These are phyloP conservation scores for Backusella circina DNA, from an alignment of 192 early-diverging fungal species.

Conservation along the genomic window DNA sequence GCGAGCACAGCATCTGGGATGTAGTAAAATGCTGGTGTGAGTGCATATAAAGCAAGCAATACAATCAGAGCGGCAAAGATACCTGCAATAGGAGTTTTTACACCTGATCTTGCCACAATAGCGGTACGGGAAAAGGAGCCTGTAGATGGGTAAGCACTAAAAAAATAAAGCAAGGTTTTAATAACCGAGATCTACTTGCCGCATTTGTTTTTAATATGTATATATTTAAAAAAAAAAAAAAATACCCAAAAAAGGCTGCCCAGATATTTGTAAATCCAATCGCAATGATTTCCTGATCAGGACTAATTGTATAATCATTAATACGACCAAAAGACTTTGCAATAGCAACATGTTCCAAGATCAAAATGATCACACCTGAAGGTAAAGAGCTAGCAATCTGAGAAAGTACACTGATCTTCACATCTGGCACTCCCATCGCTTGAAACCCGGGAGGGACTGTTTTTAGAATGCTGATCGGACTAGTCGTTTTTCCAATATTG, in stretches of 20 bases:
- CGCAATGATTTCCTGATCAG: slow-evolving; percentile 89
- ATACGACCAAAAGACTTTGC: slow-evolving; percentile 83
- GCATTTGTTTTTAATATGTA: neutral
- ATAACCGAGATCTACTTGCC: neutral
- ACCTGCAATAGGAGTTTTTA: slow-evolving; percentile 71
- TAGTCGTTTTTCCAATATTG: slow-evolving; percentile 40
- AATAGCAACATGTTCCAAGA: slow-evolving; percentile 90
- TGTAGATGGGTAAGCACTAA: slow-evolving; percentile 76
- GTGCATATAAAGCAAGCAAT: slow-evolving; percentile 64
- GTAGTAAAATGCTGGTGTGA: slow-evolving; percentile 81
- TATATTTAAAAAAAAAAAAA: neutral
- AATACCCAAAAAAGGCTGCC: slow-evolving; percentile 75
- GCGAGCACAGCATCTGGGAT: slow-evolving; percentile 76
- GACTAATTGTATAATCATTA: slow-evolving; percentile 71
- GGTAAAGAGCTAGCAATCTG: slow-evolving; percentile 50
- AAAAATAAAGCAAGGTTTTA: neutral
- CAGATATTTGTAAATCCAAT: slow-evolving; percentile 81
- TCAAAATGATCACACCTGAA: slow-evolving; percentile 67
- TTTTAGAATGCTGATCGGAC: slow-evolving; percentile 67
- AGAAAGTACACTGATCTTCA: slow-evolving; percentile 45
- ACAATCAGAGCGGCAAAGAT: slow-evolving; percentile 74
- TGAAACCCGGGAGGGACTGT: slow-evolving; percentile 76
- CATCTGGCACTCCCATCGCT: slow-evolving; percentile 50
- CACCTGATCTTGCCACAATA: slow-evolving; percentile 82
- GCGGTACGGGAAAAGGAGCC: slow-evolving; percentile 93